Base-by-base conservation (phyloP, 345 rosid species). In the Geranium rotundifolium region DNA sequence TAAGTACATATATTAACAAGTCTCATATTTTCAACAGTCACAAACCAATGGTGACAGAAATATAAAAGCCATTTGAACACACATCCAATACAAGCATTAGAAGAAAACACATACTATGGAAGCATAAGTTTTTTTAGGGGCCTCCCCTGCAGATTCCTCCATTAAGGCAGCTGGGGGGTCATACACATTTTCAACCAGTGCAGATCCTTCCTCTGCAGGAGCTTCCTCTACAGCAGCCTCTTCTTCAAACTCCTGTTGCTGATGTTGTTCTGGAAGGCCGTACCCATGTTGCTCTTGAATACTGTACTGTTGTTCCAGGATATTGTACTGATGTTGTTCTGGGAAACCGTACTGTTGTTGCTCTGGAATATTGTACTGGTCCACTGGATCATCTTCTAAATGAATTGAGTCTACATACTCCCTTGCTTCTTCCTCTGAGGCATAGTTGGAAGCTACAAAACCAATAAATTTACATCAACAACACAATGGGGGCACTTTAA, bases 351-450 rank as follows among this genome's bases (percentile, higher is more conserved):
- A 71, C 41, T 34, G 41, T 5, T 34, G 65, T 57, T 54, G 61
- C 61, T 37, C 55, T n/a, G 65, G 58, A 13, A 50, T 77, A 73
- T 80, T 80, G 59, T 85, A 81, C 67, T 85, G 77, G 57, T 85
- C 92, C 0, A 82, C 73, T 54, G 74, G 81, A 77, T 81, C 82
- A 80, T 88, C 96, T 73, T 90, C 90, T 65, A 87, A 80, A 72
- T 81, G 82, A 54, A 80, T 80, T 1, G 91, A 77, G 56, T 63
- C 69, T 69, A 85, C 82, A 29, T 86, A 89, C 31, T 85, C 95
- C 52, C 83, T 82, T 5, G 87, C 86, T 71, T 86, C 91, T 78
- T 89, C 86, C 78, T 87, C 99, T 81, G 86, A 71, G 62, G 31
- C 84, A 64, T 82, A 81, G 75, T 92, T 79, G 58, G 90, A 76